Evolutionary conservation across 2,329 filamentous ascomycete species (phyloP).

Genomic region (Fusarium oxysporum): DNA sequence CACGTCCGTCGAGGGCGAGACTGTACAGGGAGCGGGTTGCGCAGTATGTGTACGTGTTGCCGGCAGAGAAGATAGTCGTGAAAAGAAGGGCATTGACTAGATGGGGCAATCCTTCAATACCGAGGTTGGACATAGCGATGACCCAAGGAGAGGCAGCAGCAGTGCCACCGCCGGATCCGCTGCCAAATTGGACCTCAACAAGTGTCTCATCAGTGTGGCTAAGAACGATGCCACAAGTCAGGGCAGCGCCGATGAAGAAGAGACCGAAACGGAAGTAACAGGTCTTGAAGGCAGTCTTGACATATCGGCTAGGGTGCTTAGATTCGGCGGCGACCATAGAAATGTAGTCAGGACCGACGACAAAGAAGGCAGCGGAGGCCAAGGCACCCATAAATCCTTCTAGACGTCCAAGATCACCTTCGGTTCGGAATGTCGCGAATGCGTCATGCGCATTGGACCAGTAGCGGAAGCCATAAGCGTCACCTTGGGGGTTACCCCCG

Average conservation of each 20-base stretch:
- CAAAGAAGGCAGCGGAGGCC: constrained; percentile 29
- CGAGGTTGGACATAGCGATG: constrained; percentile 38
- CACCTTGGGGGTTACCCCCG: constrained; percentile 31
- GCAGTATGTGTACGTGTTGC: constrained; percentile 48
- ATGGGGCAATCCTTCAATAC: constrained; percentile 59
- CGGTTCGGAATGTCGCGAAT: constrained; percentile 20
- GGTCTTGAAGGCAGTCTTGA: constrained; percentile 79
- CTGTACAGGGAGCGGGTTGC: constrained; percentile 68
- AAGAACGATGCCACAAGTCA: constrained; percentile 31
- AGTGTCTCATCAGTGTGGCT: constrained; percentile 20
- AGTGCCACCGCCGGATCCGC: background rate
- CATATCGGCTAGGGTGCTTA: constrained; percentile 64
- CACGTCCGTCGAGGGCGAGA: constrained; percentile 65
- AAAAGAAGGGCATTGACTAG: constrained; percentile 63
- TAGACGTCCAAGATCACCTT: constrained; percentile 31
- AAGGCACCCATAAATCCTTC: constrained; percentile 36
- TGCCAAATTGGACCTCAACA: constrained; percentile 7
- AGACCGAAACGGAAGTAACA: constrained; percentile 78
- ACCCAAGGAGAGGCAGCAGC: constrained; percentile 38
- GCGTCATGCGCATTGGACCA: constrained; percentile 31
- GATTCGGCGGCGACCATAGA: constrained; percentile 38
- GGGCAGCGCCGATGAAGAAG: constrained; percentile 73
- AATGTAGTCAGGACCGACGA: constrained; percentile 40
- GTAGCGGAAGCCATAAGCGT: constrained; percentile 38
- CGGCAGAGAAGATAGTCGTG: constrained; percentile 58